These are phyloP conservation scores for Corymbia citriodora DNA, from an alignment of 441 rosid genomes.

Conservation along the genomic window DNA sequence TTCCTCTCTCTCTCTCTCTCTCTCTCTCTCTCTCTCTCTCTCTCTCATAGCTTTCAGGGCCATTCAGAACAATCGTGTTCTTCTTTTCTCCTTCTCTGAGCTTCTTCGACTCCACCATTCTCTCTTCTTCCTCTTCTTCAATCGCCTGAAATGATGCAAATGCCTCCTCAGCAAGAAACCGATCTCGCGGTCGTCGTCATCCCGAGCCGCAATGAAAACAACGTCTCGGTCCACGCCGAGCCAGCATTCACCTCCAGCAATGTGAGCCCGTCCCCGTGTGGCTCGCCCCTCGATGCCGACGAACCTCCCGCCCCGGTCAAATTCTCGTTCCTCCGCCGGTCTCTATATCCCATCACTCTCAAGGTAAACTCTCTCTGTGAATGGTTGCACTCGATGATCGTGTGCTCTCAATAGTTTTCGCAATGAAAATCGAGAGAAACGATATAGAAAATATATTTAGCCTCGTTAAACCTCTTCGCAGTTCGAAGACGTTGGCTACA, in stretches of 20 bases:
- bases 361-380: conserved; percentile 32
- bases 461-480: conserved; percentile 12
- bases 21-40: neutral
- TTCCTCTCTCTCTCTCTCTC: neutral
- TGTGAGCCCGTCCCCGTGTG: conserved; percentile 26
- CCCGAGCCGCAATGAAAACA: neutral
- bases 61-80: neutral
- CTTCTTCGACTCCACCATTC: neutral
- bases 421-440: neutral
- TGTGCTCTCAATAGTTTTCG: neutral
- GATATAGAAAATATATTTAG: neutral
- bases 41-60: neutral
- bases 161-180: conserved; percentile 59
- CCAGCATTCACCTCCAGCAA: conserved; percentile 10
- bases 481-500: conserved; percentile 72
- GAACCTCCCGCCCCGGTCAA: conserved; percentile 15
- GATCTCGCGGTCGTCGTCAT: neutral
- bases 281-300: conserved; percentile 7
- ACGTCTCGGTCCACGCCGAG: conserved; percentile 37
- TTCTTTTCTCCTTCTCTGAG: neutral
- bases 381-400: neutral
- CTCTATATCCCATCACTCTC: conserved; percentile 54
- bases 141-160: conserved; percentile 14
- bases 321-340: conserved; percentile 43
- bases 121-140: neutral